Evolutionary conservation across 1,139 yeast genomes (phyloP), one percentile per base, ranked within the genome.

Genomic region (Diutina siamensis): DNA sequence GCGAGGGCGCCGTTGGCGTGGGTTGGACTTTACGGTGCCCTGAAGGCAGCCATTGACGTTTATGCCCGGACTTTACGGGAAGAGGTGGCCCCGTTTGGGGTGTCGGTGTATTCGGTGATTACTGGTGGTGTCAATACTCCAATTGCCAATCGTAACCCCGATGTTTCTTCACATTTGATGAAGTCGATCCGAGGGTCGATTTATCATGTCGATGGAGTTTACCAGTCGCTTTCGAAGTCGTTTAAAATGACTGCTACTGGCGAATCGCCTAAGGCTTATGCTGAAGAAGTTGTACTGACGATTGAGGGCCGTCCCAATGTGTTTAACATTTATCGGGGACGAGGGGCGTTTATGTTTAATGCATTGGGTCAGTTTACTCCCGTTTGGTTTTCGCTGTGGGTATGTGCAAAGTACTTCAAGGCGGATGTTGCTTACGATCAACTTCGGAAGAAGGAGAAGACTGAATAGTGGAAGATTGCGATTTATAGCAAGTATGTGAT

Each of bases 111-210:
- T 50, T 57, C 63, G 42, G 61, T 67, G 7, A 64, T 67, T 36
- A 65, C 72, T 7, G 72, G 73, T 2, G 71, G 68, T 2, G 71
- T 68, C 3, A 57, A 66, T 45, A 66, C 71, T n/a, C 64, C 61
- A 13, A 63, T 67, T 34, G 53, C 56, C 34, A 66, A 62, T 47
- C 42, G 33, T 18, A 31, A 36, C 45, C 35, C 46, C 44, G 9
- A 27, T n/a, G 25, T 40, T 45, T 15, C 9, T 3, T 4, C 15
- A 47, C 13, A 49, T 48, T n/a, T 47, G 49, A 13, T 8, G 12
- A 10, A n/a, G 3, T 3, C 10, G n/a, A 25, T 38, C 13, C 12
- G 13, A 32, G 21, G 12, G 8, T 25, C 32, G 19, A 18, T 25
- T 13, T 68, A 58, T 51, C 57, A 59, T 40, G 68, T 64, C 4